Base-by-base conservation (phyloP, 169 alveolate species). In the Eimeria necatrix region DNA sequence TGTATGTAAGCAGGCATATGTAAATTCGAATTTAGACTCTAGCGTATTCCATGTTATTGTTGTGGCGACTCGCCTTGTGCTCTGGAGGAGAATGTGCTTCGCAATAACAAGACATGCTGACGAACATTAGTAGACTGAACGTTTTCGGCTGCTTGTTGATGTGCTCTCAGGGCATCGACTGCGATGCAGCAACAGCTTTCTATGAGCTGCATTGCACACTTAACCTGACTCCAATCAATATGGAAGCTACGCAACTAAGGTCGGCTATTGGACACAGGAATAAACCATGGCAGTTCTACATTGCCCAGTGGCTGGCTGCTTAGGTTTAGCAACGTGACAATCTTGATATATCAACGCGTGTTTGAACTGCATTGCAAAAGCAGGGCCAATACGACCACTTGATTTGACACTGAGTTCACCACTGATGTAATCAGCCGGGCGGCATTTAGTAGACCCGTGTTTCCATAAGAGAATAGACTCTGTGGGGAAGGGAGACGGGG, bases 401-500 rank as follows among this genome's bases (percentile, higher is more conserved):
- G 76, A 59, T 84, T 26, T 59, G 56, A 59, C 73, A 32, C 41
- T 26, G 16, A 49, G 91, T 84, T 84, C 78, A 41, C 52, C 59
- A 84, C 48, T 16, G 78, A 76, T 41, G 78, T 14, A 20, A 16
- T 53, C 14, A n/a, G 12, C 14, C n/a, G n/a, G 78, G 78, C 41
- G 12, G 60, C 26, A 60, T 32, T 84, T 84, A 84, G 78, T 84
- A 84, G 78, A 84, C 91, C 91, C 91, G 91, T 84, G 91, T 84
- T 12, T 84, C 91, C 91, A 84, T 59, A 32, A 84, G 76, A 84
- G 76, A 64, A 26, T 26, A 46, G 91, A 84, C 2, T 84, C 78
- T 84, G 78, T 84, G 78, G 53, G 91, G 91, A 26, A 84, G 91
- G 61, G 91, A 84, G 49, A 56, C 91, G 59, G 91, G 91, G 76